phyloP scores from a whole-genome alignment of 108 stramenopile genomes.

The Cyclotella choctawhatcheeana region DNA sequence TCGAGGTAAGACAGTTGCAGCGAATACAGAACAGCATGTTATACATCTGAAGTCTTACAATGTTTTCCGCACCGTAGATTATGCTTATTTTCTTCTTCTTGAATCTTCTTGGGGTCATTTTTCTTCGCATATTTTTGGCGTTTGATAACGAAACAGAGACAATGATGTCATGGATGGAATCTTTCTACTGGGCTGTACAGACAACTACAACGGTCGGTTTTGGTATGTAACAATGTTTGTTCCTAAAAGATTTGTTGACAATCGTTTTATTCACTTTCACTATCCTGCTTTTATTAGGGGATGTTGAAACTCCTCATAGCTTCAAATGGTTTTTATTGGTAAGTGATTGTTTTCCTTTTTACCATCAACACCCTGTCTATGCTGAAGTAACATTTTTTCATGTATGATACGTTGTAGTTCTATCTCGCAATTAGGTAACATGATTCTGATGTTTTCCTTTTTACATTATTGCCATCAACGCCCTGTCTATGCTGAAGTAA shows the following conservation, averaged over 20 bases:
- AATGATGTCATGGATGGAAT: constrained; percentile 62
- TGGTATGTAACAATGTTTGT: not conserved
- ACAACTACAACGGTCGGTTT: constrained; percentile 32
- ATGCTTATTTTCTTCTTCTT: constrained; percentile 38
- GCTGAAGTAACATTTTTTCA: too few relatives aligned
- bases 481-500: too few relatives aligned
- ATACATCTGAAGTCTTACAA: not conserved
- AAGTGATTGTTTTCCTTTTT: too few relatives aligned
- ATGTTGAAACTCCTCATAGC: constrained; percentile 52
- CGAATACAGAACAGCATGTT: not conserved
- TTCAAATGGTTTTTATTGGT: constrained; percentile 59
- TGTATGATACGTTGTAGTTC: too few relatives aligned
- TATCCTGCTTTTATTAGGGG: constrained; percentile 32
- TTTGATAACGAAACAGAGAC: constrained; percentile 24
- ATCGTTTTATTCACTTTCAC: too few relatives aligned
- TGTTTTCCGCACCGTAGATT: constrained; percentile 27
- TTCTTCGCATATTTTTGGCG: constrained; percentile 25
- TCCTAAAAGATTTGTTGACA: too few relatives aligned
- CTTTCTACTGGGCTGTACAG: constrained; percentile 66
- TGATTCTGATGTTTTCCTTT: not conserved
- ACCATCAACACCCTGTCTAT: too few relatives aligned
- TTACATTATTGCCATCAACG: not conserved
- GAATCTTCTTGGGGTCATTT: constrained; percentile 52
- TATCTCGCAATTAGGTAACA: constrained; percentile 37
- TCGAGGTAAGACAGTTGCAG: not conserved